Evolutionary conservation across 306 rosid genomes (phyloP).

Genomic region (Clitoria ternatea): DNA sequence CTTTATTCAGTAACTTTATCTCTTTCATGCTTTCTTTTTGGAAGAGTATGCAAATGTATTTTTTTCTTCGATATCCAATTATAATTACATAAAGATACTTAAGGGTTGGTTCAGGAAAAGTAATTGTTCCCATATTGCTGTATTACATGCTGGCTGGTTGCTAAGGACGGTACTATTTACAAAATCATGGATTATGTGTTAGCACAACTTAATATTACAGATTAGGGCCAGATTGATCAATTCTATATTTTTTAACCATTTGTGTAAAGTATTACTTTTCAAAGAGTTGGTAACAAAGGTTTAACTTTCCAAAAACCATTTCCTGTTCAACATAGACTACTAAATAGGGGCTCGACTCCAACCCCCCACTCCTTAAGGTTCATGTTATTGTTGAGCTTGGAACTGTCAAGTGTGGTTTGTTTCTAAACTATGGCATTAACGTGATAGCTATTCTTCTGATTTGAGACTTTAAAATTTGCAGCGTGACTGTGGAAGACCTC

Average conservation of each 20-base stretch:
- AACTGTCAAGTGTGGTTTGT: conserved; percentile 3
- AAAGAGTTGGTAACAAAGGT: conserved; percentile 5
- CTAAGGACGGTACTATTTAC: conserved; percentile 10
- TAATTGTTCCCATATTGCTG: neutral
- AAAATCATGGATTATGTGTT: neutral
- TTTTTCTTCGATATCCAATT: neutral
- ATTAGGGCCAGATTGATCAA: conserved; percentile 5
- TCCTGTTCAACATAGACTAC: neutral
- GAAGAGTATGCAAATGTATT: neutral
- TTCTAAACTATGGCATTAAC: neutral
- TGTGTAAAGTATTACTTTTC: neutral
- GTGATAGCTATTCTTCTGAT: conserved; percentile 15
- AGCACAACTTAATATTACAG: neutral
- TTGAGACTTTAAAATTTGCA: conserved; percentile 32
- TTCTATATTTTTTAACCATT: neutral
- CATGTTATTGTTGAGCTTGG: neutral
- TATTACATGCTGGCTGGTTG: neutral
- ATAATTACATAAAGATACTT: neutral
- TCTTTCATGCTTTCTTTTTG: neutral
- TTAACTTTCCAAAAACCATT: neutral
- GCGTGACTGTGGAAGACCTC: conserved; percentile 94
- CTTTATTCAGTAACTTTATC: neutral
- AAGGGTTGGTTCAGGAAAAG: neutral
- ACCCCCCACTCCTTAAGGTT: neutral
- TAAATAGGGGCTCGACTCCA: neutral